Conservation (phyloP, 306 rosid species). For the Fagus sylvatica region DNA sequence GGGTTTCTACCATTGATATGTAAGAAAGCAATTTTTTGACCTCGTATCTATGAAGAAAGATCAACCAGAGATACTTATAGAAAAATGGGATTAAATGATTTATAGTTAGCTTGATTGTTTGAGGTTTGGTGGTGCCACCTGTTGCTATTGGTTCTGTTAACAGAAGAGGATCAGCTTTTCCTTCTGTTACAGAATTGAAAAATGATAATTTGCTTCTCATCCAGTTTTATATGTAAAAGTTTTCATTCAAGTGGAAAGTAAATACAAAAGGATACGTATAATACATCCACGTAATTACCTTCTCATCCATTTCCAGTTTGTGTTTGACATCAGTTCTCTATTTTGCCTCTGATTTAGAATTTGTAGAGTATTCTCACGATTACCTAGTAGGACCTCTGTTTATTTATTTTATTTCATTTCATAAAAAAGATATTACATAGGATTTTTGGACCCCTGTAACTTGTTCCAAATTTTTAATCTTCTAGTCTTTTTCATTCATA, state of each 20-base stretch:
- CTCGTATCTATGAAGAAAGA: neutral
- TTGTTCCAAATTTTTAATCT: too few species aligned
- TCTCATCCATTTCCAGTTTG: neutral
- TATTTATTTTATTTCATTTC: too few species aligned
- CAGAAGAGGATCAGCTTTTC: neutral
- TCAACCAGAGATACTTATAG: neutral
- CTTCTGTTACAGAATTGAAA: neutral
- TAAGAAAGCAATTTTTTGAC: neutral
- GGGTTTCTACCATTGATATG: neutral
- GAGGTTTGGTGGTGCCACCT: neutral
- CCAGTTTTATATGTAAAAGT: too few species aligned
- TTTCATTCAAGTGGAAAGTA: too few species aligned
- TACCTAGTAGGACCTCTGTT: neutral
- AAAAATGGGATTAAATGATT: neutral
- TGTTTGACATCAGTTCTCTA: neutral
- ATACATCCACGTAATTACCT: neutral
- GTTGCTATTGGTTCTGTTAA: neutral
- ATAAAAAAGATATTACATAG: too few species aligned
- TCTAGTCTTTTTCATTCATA: too few species aligned
- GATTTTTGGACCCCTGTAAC: too few species aligned
- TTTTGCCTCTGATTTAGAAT: neutral
- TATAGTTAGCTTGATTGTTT: neutral
- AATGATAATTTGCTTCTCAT: neutral
- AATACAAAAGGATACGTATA: too few species aligned
- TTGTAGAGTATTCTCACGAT: neutral